phyloP scores from a whole-genome alignment of 371 early-diverging fungal species.

The Actinomortierella wolfii region DNA sequence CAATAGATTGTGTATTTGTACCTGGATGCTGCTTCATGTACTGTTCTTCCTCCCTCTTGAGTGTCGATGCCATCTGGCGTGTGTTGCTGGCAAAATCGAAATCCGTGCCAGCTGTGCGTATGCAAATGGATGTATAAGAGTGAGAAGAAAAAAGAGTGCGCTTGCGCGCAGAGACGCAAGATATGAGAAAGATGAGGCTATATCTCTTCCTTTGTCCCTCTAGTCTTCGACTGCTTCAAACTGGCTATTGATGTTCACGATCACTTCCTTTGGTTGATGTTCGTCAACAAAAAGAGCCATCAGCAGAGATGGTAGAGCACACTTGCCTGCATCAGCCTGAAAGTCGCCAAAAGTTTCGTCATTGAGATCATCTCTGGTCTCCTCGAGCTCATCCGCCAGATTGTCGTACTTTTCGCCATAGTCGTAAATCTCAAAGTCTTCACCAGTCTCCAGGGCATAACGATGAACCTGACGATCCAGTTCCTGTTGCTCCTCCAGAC shows the following conservation, averaged over 20 bases:
- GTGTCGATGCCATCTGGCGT: conserved; percentile 52
- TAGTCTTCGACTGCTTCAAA: no score
- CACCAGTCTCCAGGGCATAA: conserved; percentile 47
- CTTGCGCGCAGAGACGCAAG: no score
- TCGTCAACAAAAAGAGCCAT: neutral
- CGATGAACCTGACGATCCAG: conserved; percentile 54
- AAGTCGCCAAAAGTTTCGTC: conserved; percentile 86
- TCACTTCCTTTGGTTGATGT: neutral
- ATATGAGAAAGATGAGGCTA: no score
- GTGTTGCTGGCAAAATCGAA: conserved; percentile 78
- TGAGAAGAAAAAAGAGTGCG: neutral
- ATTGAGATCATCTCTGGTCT: conserved; percentile 80
- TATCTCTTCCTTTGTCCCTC: no score
- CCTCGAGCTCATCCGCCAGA: conserved; percentile 59
- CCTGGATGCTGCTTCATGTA: conserved; percentile 49
- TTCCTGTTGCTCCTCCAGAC: conserved; percentile 51
- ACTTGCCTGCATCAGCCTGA: conserved; percentile 53
- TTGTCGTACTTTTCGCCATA: conserved; percentile 49
- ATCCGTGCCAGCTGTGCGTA: conserved; percentile 55
- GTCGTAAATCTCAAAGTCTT: conserved; percentile 48
- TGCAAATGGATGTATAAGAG: neutral
- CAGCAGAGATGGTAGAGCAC: neutral
- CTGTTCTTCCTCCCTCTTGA: conserved; percentile 61
- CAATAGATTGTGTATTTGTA: no score
- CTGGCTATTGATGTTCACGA: no score